Evolutionary conservation across 1,284 basidiomycete genomes (phyloP).

Genomic region (Golubevia pallescens): DNA sequence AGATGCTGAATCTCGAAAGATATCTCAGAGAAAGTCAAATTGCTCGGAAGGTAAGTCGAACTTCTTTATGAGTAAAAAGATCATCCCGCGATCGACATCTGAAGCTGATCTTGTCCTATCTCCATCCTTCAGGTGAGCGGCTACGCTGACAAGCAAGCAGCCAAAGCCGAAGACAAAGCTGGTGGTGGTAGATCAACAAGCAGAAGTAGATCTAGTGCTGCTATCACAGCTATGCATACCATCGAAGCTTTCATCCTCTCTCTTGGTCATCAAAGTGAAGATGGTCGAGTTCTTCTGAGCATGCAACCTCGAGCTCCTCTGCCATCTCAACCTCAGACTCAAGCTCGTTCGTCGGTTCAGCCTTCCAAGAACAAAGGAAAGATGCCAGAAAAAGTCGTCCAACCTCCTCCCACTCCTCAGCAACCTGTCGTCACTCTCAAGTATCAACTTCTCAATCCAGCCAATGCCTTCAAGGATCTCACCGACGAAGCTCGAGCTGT

Average conservation of each 20-base stretch:
- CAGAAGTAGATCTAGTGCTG: slow-evolving; percentile 21
- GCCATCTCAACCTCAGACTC: slow-evolving; percentile 64
- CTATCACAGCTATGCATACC: slow-evolving; percentile 79
- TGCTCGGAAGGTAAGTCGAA: slow-evolving; percentile 54
- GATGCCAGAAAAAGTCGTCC: background rate
- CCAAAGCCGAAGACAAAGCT: slow-evolving; percentile 68
- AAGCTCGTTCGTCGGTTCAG: background rate
- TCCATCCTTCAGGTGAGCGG: slow-evolving; percentile 72
- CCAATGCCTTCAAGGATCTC: slow-evolving; percentile 82
- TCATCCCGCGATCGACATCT: background rate
- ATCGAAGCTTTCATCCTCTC: slow-evolving; percentile 86
- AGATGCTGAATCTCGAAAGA: slow-evolving; percentile 72
- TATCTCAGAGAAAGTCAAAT: slow-evolving; percentile 89
- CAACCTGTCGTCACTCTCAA: slow-evolving; percentile 72
- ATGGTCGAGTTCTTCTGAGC: slow-evolving; percentile 69
- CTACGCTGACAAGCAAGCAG: slow-evolving; percentile 75
- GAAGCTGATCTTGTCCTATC: slow-evolving; percentile 1
- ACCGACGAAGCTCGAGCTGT: slow-evolving; percentile 80
- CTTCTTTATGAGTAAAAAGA: background rate
- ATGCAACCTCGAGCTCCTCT: slow-evolving; percentile 2
- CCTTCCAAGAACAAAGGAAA: slow-evolving; percentile 3
- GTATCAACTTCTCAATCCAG: slow-evolving; percentile 93
- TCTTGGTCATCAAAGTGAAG: slow-evolving; percentile 79
- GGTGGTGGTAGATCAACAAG: slow-evolving; percentile 10
- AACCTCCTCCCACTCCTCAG: background rate